Conservation (phyloP, 371 early-diverging fungal genomes). For the Mortierella sp. region DNA sequence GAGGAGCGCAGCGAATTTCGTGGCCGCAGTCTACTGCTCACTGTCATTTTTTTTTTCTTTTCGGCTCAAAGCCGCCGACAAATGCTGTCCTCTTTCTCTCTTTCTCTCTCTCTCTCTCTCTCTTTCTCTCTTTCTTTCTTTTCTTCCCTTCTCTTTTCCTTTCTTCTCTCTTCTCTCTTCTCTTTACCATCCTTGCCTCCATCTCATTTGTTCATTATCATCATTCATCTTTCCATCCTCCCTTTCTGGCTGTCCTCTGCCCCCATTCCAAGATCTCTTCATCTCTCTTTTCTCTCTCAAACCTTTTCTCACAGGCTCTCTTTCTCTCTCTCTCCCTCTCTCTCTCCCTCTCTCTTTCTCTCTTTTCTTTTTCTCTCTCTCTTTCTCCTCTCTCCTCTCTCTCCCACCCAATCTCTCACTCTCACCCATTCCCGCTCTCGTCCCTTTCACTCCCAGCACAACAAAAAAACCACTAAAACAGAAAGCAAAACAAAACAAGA, state of each 20-base stretch:
- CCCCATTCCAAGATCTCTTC: background rate
- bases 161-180: background rate
- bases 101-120: conserved; percentile 16
- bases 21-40: no score
- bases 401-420: background rate
- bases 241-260: background rate
- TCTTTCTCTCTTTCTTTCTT: conserved; percentile 8
- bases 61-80: no score
- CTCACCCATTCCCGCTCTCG: background rate
- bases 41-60: no score
- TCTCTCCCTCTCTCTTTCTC: conserved; percentile 17
- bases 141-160: background rate
- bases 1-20: background rate
- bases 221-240: background rate
- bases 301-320: background rate
- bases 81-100: no score
- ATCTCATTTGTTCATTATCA: conserved; percentile 1
- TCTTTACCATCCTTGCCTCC: background rate
- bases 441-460: background rate
- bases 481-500: background rate
- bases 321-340: conserved; percentile 1
- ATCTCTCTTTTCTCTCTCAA: background rate
- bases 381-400: background rate
- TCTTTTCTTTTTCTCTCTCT: conserved; percentile 9
- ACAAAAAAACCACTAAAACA: background rate